Percentiles rank a stretch among this genome's conserved stretches.
These are phyloP conservation scores for Fusarium sacchari DNA, from an alignment of 2,329 filamentous ascomycete species.

Conservation along the genomic window DNA sequence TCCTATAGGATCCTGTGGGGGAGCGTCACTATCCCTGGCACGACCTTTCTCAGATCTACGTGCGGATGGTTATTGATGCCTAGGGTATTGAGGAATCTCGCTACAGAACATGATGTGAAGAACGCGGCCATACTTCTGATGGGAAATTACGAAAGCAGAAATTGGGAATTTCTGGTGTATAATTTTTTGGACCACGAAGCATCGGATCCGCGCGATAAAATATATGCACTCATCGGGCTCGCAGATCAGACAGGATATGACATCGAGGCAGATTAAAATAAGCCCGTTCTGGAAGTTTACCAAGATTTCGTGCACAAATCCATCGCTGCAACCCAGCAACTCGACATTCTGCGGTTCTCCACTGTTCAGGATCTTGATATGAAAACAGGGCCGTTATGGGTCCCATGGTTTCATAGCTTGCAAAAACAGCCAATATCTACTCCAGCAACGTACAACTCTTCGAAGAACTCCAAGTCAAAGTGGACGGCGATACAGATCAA, in stretches of 20 bases:
- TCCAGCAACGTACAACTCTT: fast-evolving
- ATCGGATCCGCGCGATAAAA: neutral
- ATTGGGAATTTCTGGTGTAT: neutral
- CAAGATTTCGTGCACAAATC: neutral
- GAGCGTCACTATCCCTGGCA: neutral
- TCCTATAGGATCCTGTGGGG: neutral
- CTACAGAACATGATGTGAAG: neutral
- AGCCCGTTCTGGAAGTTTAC: neutral
- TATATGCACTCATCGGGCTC: neutral
- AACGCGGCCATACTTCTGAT: neutral
- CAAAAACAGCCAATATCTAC: fast-evolving
- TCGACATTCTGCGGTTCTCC: neutral
- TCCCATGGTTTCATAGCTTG: neutral
- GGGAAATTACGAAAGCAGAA: neutral
- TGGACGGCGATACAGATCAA: neutral
- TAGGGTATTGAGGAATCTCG: fast-evolving
- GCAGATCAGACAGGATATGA: neutral
- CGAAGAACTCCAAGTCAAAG: neutral
- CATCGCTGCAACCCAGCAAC: neutral
- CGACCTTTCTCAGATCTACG: fast-evolving
- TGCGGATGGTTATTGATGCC: fast-evolving
- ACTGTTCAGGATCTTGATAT: neutral
- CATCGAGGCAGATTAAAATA: neutral
- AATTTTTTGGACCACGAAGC: neutral
- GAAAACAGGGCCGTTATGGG: neutral